Conservation (phyloP, 1,284 basidiomycete genomes). For the Xerocomus cyaneibrunnescens region DNA sequence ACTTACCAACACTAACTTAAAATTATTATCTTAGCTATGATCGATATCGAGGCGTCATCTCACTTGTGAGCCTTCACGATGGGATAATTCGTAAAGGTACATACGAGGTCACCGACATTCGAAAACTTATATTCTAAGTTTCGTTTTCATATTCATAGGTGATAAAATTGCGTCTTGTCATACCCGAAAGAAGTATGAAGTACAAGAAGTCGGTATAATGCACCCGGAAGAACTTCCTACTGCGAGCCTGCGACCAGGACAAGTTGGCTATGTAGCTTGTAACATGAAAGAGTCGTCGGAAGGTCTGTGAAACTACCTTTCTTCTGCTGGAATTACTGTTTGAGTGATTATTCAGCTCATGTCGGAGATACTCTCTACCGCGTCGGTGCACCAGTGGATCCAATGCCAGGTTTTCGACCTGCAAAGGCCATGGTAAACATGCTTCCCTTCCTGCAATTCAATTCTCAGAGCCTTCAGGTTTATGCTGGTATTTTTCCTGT, state of each 20-base stretch:
- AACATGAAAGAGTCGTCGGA: conserved; percentile 99
- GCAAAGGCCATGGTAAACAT: conserved; percentile 86
- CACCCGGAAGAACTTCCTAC: conserved; percentile 85
- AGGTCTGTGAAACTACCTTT: conserved; percentile 47
- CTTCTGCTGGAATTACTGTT: neutral
- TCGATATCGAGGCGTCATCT: conserved; percentile 95
- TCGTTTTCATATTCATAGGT: conserved; percentile 45
- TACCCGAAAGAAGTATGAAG: conserved; percentile 90
- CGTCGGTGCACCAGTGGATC: conserved; percentile 72
- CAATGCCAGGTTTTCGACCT: conserved; percentile 91
- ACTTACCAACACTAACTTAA: neutral
- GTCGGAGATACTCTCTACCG: conserved; percentile 93
- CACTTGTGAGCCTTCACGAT: conserved; percentile 78
- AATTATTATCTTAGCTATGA: conserved; percentile 76
- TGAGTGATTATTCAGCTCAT: conserved; percentile 55
- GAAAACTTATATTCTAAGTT: neutral
- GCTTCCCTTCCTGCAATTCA: neutral
- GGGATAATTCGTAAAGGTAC: conserved; percentile 66
- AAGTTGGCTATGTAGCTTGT: conserved; percentile 90
- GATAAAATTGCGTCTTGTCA: conserved; percentile 88
- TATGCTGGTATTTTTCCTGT: conserved; percentile 96
- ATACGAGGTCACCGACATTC: neutral
- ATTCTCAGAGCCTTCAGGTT: conserved; percentile 52
- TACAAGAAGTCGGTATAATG: conserved; percentile 91
- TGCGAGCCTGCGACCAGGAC: conserved; percentile 73